Evolutionary conservation across 2,329 filamentous ascomycete species (phyloP).

Genomic region (Colletotrichum filicis): DNA sequence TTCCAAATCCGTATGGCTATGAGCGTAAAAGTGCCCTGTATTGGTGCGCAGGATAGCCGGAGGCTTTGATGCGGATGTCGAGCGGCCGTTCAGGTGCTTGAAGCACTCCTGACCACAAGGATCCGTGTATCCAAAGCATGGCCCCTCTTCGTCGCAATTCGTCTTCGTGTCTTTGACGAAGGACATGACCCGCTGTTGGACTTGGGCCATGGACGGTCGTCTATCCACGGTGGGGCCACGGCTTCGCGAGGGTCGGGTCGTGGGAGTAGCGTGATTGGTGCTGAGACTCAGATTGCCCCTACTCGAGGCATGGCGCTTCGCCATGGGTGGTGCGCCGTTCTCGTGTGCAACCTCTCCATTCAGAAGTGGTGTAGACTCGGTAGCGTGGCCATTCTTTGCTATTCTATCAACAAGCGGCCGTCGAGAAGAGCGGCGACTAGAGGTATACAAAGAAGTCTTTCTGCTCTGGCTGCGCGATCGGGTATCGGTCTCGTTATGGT

Average conservation of each 20-base stretch:
- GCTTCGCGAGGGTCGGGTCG: conserved; percentile 34
- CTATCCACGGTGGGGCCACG: conserved; percentile 49
- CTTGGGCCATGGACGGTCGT: conserved; percentile 64
- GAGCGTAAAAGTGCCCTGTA: conserved; percentile 47
- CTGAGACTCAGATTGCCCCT: conserved; percentile 41
- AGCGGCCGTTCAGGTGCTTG: conserved; percentile 62
- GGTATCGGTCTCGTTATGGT: conserved; percentile 59
- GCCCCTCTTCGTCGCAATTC: conserved; percentile 70
- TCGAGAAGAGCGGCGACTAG: conserved; percentile 43
- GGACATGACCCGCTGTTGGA: conserved; percentile 69
- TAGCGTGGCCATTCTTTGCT: conserved; percentile 38
- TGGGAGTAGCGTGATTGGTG: conserved; percentile 11
- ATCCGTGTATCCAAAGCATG: conserved; percentile 73
- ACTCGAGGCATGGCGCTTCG: conserved; percentile 43
- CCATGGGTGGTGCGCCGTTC: conserved; percentile 39
- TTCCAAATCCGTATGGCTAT: conserved; percentile 41
- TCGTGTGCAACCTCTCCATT: conserved; percentile 39
- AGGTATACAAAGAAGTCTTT: conserved; percentile 27
- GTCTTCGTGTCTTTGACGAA: conserved; percentile 74
- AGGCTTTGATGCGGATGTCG: conserved; percentile 46
- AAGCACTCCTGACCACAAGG: conserved; percentile 75
- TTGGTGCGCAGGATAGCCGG: conserved; percentile 54
- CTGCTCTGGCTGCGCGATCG: conserved; percentile 35
- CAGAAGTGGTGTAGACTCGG: conserved; percentile 64
- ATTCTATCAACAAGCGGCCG: conserved; percentile 36